Evolutionary conservation across 192 early-diverging fungal species (phyloP).

Genomic region (Powellomyces hirtus): DNA sequence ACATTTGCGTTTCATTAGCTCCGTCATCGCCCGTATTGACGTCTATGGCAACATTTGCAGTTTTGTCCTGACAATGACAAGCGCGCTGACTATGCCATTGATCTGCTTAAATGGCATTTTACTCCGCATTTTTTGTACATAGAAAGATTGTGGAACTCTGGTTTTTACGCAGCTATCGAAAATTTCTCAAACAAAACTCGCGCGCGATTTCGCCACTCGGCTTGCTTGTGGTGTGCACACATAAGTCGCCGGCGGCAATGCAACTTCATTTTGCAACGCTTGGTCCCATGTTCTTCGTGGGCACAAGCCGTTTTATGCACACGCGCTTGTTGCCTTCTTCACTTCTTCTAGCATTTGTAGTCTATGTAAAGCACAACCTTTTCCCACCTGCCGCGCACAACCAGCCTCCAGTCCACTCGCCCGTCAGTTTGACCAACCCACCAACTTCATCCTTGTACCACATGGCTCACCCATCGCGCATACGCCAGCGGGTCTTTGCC

Average conservation of each 20-base stretch:
- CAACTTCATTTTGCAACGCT: neutral
- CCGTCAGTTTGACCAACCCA: constrained; percentile 22
- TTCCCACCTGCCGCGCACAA: constrained; percentile 16
- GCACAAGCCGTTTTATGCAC: neutral
- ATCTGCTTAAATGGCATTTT: no score
- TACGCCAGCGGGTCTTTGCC: constrained; percentile 11
- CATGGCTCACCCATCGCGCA: constrained; percentile 8
- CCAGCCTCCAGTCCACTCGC: constrained; percentile 35
- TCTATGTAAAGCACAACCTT: constrained; percentile 28
- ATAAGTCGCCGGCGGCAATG: neutral
- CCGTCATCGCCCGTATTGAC: no score
- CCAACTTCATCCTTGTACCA: constrained; percentile 40
- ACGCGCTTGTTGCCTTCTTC: neutral
- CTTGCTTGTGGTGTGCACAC: neutral
- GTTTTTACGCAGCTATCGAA: neutral
- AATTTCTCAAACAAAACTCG: neutral
- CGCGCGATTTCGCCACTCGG: neutral
- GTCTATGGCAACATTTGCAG: no score
- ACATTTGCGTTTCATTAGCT: no score
- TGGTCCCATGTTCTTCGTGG: neutral
- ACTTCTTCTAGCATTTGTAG: constrained; percentile 1
- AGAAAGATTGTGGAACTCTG: neutral
- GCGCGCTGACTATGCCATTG: no score
- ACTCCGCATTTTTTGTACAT: no score
- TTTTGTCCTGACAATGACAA: no score